These are phyloP conservation scores for Xylariaceae sp. DNA, from an alignment of 2,329 filamentous ascomycete genomes.

Conservation along the genomic window DNA sequence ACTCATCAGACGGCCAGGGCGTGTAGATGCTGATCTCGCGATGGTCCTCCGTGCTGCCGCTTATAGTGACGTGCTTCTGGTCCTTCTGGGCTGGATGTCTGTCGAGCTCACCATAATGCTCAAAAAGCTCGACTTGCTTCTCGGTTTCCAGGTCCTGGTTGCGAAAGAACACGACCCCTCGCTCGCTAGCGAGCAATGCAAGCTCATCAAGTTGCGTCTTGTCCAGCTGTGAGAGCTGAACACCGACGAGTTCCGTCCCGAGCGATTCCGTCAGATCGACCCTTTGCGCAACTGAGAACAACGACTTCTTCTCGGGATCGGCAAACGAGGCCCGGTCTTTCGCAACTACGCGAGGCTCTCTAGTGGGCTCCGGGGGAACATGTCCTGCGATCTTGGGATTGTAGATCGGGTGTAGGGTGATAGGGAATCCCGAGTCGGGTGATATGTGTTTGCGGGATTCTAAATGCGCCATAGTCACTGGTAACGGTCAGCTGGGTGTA, in stretches of 20 bases:
- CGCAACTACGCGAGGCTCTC: conserved; percentile 22
- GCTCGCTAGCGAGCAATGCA: conserved; percentile 37
- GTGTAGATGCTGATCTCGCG: conserved; percentile 38
- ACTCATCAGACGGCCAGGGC: conserved; percentile 38
- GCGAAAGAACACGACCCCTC: conserved; percentile 41
- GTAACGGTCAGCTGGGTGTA: too few species aligned
- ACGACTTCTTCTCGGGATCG: conserved; percentile 35
- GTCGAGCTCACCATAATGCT: conserved; percentile 41
- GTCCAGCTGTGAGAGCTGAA: conserved; percentile 38
- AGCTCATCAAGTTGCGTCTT: conserved; percentile 41
- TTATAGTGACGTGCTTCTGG: conserved; percentile 34
- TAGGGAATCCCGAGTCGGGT: conserved; percentile 39
- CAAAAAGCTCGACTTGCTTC: conserved; percentile 35
- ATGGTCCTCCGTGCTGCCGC: conserved; percentile 37
- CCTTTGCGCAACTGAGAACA: conserved; percentile 31
- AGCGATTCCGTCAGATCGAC: conserved; percentile 36
- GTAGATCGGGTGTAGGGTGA: conserved; percentile 38
- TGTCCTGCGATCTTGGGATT: conserved; percentile 36
- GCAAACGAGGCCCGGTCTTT: conserved; percentile 34
- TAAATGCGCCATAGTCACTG: conserved; percentile 32
- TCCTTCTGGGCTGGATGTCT: conserved; percentile 39
- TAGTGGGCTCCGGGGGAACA: conserved; percentile 30
- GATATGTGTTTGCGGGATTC: conserved; percentile 40
- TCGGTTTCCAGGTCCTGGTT: conserved; percentile 38
- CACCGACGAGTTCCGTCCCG: conserved; percentile 29